phyloP scores from a whole-genome alignment of 83 land plant genomes.

The Picea abies region DNA sequence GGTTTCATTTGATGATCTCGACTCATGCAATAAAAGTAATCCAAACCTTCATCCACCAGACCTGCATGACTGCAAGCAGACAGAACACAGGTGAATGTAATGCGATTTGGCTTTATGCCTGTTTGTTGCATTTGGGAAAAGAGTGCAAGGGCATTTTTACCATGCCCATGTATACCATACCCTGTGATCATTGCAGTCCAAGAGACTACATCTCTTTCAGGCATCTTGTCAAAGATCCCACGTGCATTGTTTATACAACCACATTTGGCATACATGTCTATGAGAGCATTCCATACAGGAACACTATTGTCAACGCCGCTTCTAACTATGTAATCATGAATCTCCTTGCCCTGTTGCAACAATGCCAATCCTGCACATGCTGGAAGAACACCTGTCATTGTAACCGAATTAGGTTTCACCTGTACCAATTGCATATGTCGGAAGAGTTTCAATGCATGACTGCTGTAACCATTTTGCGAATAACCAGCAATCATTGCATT shows the following conservation, averaged over 20 bases:
- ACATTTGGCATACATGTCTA: constrained; percentile 79
- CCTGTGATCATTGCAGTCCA: constrained; percentile 81
- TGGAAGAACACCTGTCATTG: constrained; percentile 52
- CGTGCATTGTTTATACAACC: constrained; percentile 56
- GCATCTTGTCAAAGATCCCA: constrained; percentile 48
- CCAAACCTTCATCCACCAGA: constrained; percentile 50
- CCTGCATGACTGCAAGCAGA: constrained; percentile 71
- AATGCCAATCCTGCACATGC: constrained; percentile 54
- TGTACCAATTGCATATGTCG: constrained; percentile 30
- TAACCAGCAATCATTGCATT: constrained; percentile 68
- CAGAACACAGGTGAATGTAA: constrained; percentile 47
- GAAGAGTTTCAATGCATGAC: constrained; percentile 43
- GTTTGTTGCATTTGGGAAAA: constrained; percentile 41
- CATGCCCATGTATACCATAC: constrained; percentile 44
- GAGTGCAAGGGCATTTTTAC: constrained; percentile 33
- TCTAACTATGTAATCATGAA: constrained; percentile 52
- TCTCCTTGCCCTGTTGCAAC: constrained; percentile 39
- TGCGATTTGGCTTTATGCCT: constrained; percentile 53
- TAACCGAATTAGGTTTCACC: constrained; percentile 43
- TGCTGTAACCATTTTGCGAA: constrained; percentile 46
- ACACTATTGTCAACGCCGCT: constrained; percentile 32
- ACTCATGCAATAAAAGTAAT: constrained; percentile 44
- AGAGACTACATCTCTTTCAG: constrained; percentile 42
- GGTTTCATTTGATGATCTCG: constrained; percentile 41
- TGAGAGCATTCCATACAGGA: constrained; percentile 57